Percentiles rank a stretch among this genome's conserved stretches.
phyloP scores from a whole-genome alignment of 2,329 filamentous ascomycete genomes.

The Sphaerulina populicola region DNA sequence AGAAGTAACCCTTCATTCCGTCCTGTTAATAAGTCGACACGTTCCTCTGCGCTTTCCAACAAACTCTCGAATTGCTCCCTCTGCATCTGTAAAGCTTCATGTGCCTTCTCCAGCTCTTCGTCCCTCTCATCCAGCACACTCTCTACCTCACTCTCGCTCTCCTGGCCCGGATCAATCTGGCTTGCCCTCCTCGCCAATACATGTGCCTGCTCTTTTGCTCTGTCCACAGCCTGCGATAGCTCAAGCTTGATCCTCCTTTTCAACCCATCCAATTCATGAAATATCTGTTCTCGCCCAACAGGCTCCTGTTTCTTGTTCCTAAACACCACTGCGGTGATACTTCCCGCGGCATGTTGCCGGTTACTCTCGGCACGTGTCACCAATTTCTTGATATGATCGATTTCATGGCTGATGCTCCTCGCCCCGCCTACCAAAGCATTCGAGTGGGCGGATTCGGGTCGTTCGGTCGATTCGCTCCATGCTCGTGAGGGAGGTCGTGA shows the following conservation, averaged over 20 bases:
- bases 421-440: neutral
- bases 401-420: conserved; percentile 20
- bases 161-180: conserved; percentile 18
- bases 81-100: conserved; percentile 24
- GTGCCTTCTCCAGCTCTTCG: conserved; percentile 27
- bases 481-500: conserved; percentile 4
- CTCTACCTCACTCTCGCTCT: conserved; percentile 27
- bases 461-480: conserved; percentile 15
- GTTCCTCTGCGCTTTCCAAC: conserved; percentile 30
- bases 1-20: conserved; percentile 27
- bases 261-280: conserved; percentile 27
- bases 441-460: conserved; percentile 9
- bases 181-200: conserved; percentile 8
- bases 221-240: conserved; percentile 12
- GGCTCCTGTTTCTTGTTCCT: conserved; percentile 16
- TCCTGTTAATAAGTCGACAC: conserved; percentile 28
- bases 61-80: conserved; percentile 25
- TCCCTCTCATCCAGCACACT: conserved; percentile 27
- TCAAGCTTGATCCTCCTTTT: conserved; percentile 28
- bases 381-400: conserved; percentile 27
- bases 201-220: conserved; percentile 5
- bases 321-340: conserved; percentile 26
- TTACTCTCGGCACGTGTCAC: conserved; percentile 19
- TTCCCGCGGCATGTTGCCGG: conserved; percentile 13
- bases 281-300: conserved; percentile 18